phyloP scores from a whole-genome alignment of 2,329 filamentous ascomycete species.

The Trichophyton benhamiae region DNA sequence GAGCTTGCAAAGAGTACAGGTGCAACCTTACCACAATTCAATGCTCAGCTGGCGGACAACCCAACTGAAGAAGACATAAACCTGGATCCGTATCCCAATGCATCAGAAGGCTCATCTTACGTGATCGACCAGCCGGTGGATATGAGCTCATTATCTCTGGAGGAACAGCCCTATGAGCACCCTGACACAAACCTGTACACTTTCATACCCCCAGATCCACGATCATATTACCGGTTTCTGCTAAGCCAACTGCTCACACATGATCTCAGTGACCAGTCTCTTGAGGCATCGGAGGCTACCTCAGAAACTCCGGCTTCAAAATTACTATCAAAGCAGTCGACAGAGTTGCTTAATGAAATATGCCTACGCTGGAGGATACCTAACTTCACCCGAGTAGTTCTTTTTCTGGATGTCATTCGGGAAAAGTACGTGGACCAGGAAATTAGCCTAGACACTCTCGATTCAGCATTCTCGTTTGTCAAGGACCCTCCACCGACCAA shows the following conservation, averaged over 20 bases:
- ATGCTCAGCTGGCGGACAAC: constrained; percentile 29
- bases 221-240: constrained; percentile 71
- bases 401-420: constrained; percentile 72
- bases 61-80: constrained; percentile 30
- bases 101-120: constrained; percentile 39
- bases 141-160: constrained; percentile 47
- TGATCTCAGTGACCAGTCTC: constrained; percentile 34
- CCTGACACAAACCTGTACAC: constrained; percentile 54
- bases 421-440: constrained; percentile 79
- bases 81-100: constrained; percentile 37
- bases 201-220: constrained; percentile 76
- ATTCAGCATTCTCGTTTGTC: constrained; percentile 67
- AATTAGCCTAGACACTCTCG: constrained; percentile 66
- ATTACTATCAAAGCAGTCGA: constrained; percentile 60
- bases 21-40: constrained; percentile 46
- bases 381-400: constrained; percentile 62
- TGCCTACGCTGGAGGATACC: constrained; percentile 82
- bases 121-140: constrained; percentile 56
- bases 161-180: constrained; percentile 32
- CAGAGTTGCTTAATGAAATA: constrained; percentile 73
- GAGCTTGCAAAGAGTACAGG: constrained; percentile 66
- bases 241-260: constrained; percentile 60
- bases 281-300: constrained; percentile 38
- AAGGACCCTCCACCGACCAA: constrained; percentile 58
- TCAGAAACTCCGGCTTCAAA: constrained; percentile 40